phyloP scores from a whole-genome alignment of 768 basidiomycete species.

The Lanmaoa pseudosensibilis region DNA sequence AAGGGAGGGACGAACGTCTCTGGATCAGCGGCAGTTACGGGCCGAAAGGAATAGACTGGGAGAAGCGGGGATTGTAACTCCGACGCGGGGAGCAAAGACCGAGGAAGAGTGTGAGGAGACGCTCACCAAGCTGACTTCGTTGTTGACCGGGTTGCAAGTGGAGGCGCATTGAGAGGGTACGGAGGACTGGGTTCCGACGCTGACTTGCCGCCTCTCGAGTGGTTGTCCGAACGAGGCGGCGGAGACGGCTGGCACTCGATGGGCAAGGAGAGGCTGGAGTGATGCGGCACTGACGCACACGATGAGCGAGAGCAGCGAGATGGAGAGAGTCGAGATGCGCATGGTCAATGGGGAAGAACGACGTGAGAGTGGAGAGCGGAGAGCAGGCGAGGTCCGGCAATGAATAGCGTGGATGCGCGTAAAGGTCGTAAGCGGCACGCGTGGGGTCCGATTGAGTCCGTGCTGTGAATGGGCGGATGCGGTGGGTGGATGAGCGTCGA shows the following conservation, averaged over 20 bases:
- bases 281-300: constrained; percentile 1
- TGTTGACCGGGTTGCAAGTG: constrained; percentile 23
- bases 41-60: not conserved
- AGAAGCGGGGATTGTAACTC: constrained; percentile 1
- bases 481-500: no score
- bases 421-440: constrained; percentile 1
- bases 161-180: constrained; percentile 28
- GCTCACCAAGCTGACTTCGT: constrained; percentile 26
- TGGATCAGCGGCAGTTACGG: not conserved
- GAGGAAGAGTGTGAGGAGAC: not conserved
- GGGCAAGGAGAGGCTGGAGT: not conserved
- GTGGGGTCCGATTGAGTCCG: not conserved
- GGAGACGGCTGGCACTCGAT: not conserved
- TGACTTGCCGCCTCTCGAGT: constrained; percentile 20
- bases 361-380: constrained; percentile 1
- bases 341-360: constrained; percentile 10
- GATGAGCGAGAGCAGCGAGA: constrained; percentile 4
- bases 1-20: not conserved
- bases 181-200: constrained; percentile 3
- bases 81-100: not conserved
- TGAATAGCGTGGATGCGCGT: not conserved
- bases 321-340: constrained; percentile 1
- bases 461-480: not conserved
- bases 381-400: not conserved
- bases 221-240: not conserved